Conservation (phyloP, 2,329 filamentous ascomycete species). For the Pseudocercospora macadamiae region DNA sequence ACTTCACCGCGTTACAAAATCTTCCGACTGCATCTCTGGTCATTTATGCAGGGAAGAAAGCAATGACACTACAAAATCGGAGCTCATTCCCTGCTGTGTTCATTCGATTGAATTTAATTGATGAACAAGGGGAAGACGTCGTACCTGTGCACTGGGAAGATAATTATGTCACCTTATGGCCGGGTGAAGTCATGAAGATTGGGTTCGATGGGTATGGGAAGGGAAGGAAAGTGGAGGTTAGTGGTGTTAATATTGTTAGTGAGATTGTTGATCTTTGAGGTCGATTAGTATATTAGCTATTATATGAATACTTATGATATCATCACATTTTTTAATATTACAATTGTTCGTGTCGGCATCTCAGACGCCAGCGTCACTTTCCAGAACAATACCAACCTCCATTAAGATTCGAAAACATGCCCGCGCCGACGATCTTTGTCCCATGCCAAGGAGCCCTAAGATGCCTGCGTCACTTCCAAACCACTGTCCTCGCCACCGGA, state of each 20-base stretch:
- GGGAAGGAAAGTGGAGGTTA: constrained; percentile 8
- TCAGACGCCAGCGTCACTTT: too few relatives aligned
- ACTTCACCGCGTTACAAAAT: constrained; percentile 2
- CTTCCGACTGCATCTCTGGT: constrained; percentile 8
- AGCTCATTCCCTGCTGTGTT: constrained; percentile 11
- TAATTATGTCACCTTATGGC: constrained; percentile 16
- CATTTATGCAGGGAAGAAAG: not conserved
- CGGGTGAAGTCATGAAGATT: constrained; percentile 3
- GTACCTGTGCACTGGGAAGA: constrained; percentile 14
- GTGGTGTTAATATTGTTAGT: constrained; percentile 11
- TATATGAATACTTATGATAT: too few relatives aligned
- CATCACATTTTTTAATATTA: too few relatives aligned
- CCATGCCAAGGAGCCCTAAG: too few relatives aligned
- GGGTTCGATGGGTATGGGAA: not conserved
- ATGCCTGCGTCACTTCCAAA: too few relatives aligned
- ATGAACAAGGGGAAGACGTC: constrained; percentile 6
- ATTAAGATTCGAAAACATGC: too few relatives aligned
- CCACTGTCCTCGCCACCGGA: too few relatives aligned
- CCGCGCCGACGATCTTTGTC: too few relatives aligned
- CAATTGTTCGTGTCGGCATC: too few relatives aligned
- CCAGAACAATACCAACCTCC: too few relatives aligned
- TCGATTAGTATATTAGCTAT: too few relatives aligned
- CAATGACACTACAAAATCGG: constrained; percentile 8
- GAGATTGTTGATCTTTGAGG: not conserved
- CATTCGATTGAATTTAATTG: constrained; percentile 14